phyloP scores from a whole-genome alignment of 768 basidiomycete species.

The Russula foetens region DNA sequence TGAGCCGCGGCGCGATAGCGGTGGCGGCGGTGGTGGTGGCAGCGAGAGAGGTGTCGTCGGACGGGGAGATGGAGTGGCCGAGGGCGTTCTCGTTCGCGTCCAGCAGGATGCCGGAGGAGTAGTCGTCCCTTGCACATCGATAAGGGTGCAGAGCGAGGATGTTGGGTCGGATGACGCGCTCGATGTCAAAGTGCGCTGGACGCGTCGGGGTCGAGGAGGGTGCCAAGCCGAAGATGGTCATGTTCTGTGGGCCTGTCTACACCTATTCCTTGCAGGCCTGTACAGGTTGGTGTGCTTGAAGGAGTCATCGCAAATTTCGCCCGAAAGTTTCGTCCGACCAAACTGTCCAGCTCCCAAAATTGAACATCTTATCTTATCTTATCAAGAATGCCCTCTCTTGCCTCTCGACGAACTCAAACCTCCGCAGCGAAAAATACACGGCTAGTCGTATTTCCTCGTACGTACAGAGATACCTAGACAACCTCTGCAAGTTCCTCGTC shows the following conservation, averaged over 20 bases:
- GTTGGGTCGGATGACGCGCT: slow-evolving; percentile 83
- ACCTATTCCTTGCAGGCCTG: no score
- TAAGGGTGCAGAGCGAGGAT: slow-evolving; percentile 90
- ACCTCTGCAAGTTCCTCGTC: no score
- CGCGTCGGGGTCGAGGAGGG: slow-evolving; percentile 35
- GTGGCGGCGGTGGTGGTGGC: slow-evolving; percentile 18
- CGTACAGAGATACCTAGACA: no score
- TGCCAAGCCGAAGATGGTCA: slow-evolving; percentile 59
- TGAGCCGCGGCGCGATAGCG: neutral
- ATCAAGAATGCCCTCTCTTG: neutral
- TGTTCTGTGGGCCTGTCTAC: slow-evolving; percentile 22
- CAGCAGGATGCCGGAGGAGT: slow-evolving; percentile 81
- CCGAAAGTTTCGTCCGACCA: no score
- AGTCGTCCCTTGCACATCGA: slow-evolving; percentile 94
- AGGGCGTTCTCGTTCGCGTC: slow-evolving; percentile 98
- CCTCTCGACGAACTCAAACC: no score
- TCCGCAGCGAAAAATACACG: no score
- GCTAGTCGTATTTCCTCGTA: no score
- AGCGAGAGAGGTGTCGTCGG: neutral
- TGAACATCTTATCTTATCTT: no score
- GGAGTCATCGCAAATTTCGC: slow-evolving; percentile 1
- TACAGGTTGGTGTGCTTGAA: no score
- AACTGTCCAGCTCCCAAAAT: no score
- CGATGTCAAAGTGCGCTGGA: slow-evolving; percentile 81
- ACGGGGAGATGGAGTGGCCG: slow-evolving; percentile 60